Evolutionary conservation across 2,329 filamentous ascomycete species (phyloP).

Genomic region (Paracamarosporium sp.): DNA sequence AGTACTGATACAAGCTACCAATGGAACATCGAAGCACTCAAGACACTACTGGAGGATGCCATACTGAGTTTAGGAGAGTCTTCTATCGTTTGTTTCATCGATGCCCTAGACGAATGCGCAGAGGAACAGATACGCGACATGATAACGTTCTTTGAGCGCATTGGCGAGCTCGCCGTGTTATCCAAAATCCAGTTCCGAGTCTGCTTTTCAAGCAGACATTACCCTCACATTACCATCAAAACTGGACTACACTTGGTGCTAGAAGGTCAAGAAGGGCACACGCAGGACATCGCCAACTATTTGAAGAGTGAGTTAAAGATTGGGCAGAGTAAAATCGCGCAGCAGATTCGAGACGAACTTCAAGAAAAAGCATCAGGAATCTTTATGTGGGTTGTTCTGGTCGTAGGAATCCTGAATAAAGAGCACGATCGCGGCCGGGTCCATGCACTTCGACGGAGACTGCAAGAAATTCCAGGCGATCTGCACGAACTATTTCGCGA

Average conservation of each 20-base stretch:
- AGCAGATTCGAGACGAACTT: slow-evolving; percentile 35
- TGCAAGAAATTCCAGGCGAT: slow-evolving; percentile 48
- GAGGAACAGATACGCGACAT: slow-evolving; percentile 50
- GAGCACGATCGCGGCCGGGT: slow-evolving; percentile 42
- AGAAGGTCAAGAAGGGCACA: slow-evolving; percentile 43
- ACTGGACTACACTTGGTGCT: slow-evolving; percentile 35
- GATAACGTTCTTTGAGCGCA: slow-evolving; percentile 50
- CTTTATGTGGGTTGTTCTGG: slow-evolving; percentile 56
- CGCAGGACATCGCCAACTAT: slow-evolving; percentile 37
- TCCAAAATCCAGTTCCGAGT: slow-evolving; percentile 27
- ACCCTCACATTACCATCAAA: slow-evolving; percentile 47
- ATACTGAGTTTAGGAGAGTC: slow-evolving; percentile 4
- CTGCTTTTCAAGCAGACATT: slow-evolving; percentile 58
- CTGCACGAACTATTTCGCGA: slow-evolving; percentile 59
- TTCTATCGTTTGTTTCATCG: slow-evolving; percentile 30
- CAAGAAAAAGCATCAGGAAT: slow-evolving; percentile 47
- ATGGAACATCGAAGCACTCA: slow-evolving; percentile 10
- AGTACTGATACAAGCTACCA: not conserved
- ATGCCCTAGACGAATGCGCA: slow-evolving; percentile 58
- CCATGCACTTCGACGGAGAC: slow-evolving; percentile 33
- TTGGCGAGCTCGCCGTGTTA: slow-evolving; percentile 34
- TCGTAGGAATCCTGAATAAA: slow-evolving; percentile 54
- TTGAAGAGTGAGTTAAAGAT: slow-evolving; percentile 16
- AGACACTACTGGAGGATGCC: slow-evolving; percentile 14
- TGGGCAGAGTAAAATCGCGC: slow-evolving; percentile 13